Base-by-base conservation (phyloP, 108 stramenopile genomes). In the Mayamaea pseudoterrestris region DNA sequence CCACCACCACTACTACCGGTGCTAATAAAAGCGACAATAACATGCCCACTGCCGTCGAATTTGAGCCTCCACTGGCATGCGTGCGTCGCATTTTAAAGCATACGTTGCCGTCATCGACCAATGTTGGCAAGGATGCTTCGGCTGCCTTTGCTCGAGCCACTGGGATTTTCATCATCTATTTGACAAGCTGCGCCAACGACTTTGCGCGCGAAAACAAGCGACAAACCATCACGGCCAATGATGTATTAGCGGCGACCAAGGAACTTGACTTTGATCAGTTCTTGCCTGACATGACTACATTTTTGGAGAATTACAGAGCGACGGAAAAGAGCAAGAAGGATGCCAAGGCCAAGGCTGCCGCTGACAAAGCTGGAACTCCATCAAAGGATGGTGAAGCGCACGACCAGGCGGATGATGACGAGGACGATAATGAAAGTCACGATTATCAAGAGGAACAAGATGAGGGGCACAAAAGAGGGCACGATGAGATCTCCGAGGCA, bases 131-230 rank as follows among this genome's bases (percentile, higher is more conserved):
- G 48, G 93, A 94, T 54, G 84, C 93, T 12, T 65, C 64, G 11
- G 42, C 66, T 17, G 90, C 89, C 27, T 83, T 94, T 68, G 66
- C 83, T 24, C 65, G 87, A 36, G 83, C 90, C n/a, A 79, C 62
- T 25, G 89, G 90, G 0, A 91, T 94, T 28, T 94, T 94, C 50
- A 72, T 94, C 35, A 68, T 94, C 13, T 94, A 91, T 55, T 46
- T 94, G n/a, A 90, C 93, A 21, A 73, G 85, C 18, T 83, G 88
- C 56, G 92, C 93, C 41, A 94, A 94, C 60, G 86, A 90, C 53
- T 80, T 84, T 55, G 89, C 89, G 7, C 45, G 89, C 39, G 86
- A 89, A 50, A 76, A 83, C 43, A 73, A 73, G 31, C 64, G 90
- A 11, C 79, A 87, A 49, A 94, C 93, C 2, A 79, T 94, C 16